Evolutionary conservation across 805 yeast species (phyloP).

Genomic region (Yamadazyma kitorensis): DNA sequence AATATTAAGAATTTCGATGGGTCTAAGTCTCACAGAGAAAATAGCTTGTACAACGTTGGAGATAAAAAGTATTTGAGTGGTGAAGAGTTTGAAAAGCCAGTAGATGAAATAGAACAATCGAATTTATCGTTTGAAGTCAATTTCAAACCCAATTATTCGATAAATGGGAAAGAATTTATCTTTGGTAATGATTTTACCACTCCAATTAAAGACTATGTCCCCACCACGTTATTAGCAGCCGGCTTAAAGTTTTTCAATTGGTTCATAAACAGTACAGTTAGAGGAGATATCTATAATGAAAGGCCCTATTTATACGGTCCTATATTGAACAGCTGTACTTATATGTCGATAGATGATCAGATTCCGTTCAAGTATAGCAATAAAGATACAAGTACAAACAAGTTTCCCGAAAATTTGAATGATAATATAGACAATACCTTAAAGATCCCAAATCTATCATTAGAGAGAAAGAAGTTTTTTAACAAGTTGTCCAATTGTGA

Average conservation of each 20-base stretch:
- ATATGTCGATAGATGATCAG: conserved; percentile 28
- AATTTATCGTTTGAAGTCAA: conserved; percentile 33
- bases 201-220: conserved; percentile 58
- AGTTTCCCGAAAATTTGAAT: conserved; percentile 25
- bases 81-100: conserved; percentile 4
- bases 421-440: conserved; percentile 18
- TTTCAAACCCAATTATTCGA: conserved; percentile 40
- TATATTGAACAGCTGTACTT: conserved; percentile 56
- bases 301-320: conserved; percentile 64
- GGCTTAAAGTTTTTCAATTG: conserved; percentile 57
- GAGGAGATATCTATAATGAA: conserved; percentile 59
- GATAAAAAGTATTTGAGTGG: conserved; percentile 28
- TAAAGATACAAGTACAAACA: conserved; percentile 10
- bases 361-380: conserved; percentile 12
- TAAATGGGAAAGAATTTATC: conserved; percentile 53
- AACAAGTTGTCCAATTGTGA: conserved; percentile 35
- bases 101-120: conserved; percentile 17
- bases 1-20: conserved; percentile 50
- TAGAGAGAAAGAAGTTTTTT: conserved; percentile 45
- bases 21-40: conserved; percentile 29
- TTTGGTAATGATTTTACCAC: conserved; percentile 67
- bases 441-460: conserved; percentile 21
- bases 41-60: conserved; percentile 29
- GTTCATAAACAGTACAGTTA: conserved; percentile 62
- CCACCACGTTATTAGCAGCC: conserved; percentile 43